Evolutionary conservation across 257 asterid genomes (phyloP).

Genomic region (Gynochthodes officinalis): DNA sequence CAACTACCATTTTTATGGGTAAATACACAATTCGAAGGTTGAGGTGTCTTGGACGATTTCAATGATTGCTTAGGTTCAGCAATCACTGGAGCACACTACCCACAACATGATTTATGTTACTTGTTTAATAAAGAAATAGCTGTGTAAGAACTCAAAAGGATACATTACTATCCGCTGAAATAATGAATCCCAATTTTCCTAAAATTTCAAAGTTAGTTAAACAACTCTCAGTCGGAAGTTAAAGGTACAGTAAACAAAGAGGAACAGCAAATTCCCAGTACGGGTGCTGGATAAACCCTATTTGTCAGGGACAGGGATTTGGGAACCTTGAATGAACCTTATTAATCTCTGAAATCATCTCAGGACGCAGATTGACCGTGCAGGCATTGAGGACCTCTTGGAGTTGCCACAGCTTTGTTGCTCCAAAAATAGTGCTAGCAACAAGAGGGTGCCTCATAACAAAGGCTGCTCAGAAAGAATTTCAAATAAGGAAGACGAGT

Average conservation of each 20-base stretch:
- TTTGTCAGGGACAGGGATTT: conserved; percentile 64
- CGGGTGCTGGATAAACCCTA: neutral
- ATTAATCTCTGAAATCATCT: conserved; percentile 53
- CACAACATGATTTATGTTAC: too few relatives aligned
- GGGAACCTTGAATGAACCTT: conserved; percentile 57
- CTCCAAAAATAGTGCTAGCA: conserved; percentile 77
- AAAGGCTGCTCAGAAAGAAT: conserved; percentile 50
- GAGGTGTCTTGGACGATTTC: too few relatives aligned
- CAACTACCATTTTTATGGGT: too few relatives aligned
- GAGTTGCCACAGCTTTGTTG: conserved; percentile 80
- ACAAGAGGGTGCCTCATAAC: conserved; percentile 76
- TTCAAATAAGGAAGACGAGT: neutral
- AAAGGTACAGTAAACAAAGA: neutral
- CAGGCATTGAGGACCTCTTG: conserved; percentile 63
- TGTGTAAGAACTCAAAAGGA: neutral
- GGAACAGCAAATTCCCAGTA: neutral
- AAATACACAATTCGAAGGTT: too few relatives aligned
- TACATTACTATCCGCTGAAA: neutral
- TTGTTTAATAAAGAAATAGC: too few relatives aligned
- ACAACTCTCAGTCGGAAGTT: too few relatives aligned
- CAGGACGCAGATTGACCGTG: conserved; percentile 50
- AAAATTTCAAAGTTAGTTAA: too few relatives aligned
- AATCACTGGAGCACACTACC: too few relatives aligned
- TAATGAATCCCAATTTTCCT: neutral
- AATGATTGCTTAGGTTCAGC: too few relatives aligned